Base-by-base conservation (phyloP, 2,329 filamentous ascomycete species). In the Aspergillus tubingensis region DNA sequence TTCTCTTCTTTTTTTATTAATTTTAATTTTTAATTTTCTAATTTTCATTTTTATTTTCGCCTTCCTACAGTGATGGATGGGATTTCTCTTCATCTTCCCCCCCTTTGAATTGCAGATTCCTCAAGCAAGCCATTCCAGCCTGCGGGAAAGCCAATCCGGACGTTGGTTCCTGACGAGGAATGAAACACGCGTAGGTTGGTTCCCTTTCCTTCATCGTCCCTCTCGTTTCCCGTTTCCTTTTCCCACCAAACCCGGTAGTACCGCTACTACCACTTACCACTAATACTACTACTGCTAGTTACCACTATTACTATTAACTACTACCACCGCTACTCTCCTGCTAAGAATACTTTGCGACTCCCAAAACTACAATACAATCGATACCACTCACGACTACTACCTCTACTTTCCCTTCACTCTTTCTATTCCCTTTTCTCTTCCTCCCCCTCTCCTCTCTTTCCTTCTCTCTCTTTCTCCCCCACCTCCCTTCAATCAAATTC, bases 61-160 rank as follows among this genome's bases (percentile, higher is more conserved):
- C 44, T 57, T 48, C 39, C 23, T 52, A 38, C 53, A 30, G 57
- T 11, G 53, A 41, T 49, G 32, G 32, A 15, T 36, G 32, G 32
- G 11, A 36, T 13, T 36, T 13, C 11, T 36, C 4, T 36, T 36
- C 15, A 15, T 36, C 11, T 36, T 5, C 32, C 11, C 32, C 49
- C 23, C 21, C 27, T 43, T 62, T 17, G 30, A 57, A 52, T 62
- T 39, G n/a, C 25, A 25, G 32, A 23, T 52, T 57, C 30, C 51
- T 41, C 41, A 19, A 49, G 27, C 50, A 39, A 51, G 13, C 21
- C 25, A 36, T 36, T 13, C 17, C 41, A 25, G 23, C 52, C 17
- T 53, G 52, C 21, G 41, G 41, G 17, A 50, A 50, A 58, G 32
- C 30, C 36, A 44, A 44, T 23, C 3, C 17, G 10, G 17, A 10